Base-by-base conservation (phyloP, 805 yeast genomes). In the Barnettozyma sucrosica region DNA sequence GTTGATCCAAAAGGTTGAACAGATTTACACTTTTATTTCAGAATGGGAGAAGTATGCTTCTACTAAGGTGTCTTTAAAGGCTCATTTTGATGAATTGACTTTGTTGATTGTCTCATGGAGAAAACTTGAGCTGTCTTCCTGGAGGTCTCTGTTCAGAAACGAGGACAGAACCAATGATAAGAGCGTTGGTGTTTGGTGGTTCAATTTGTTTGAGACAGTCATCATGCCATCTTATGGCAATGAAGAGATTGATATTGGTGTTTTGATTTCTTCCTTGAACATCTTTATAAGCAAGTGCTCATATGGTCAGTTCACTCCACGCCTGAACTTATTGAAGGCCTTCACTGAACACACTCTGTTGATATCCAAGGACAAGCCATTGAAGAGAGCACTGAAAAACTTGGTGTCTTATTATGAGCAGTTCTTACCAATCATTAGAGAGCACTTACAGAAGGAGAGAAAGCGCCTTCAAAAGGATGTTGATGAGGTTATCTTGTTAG, bases 1-100 rank as follows among this genome's bases (percentile, higher is more conserved):
- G 55, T 74, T 83, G 47, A 70, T 95, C 38, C 85, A 83, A 44
- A 90, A 90, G 64, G 67, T 89, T 32, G 99, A 93, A 65, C 96
- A 87, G 60, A 77, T 92, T 25, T 87, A 86, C 59, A 85, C 89
- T 0, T 82, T 78, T 59, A 74, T 90, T 51, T 75, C 83, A 23
- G 98, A 93, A 62, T 93, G 99, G 97, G 93, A 93, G 63, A 85
- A 87, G 53, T 89, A 86, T 65, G 96, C 97, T 1, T 80, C 89
- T 25, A 73, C 80, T 10, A 83, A 85, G 44, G 90, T 85, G 1
- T 77, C 95, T 1, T 67, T 93, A 44, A 69, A 69, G 36, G 58
- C 56, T 1, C 76, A 78, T 44, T 75, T 82, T 51, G 82, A 79
- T 36, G 71, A 74, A 13, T 65, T 88, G 26, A 81, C 95, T 0